Conservation (phyloP, 2,329 filamentous ascomycete genomes). For the Alternaria triticimaculans region DNA sequence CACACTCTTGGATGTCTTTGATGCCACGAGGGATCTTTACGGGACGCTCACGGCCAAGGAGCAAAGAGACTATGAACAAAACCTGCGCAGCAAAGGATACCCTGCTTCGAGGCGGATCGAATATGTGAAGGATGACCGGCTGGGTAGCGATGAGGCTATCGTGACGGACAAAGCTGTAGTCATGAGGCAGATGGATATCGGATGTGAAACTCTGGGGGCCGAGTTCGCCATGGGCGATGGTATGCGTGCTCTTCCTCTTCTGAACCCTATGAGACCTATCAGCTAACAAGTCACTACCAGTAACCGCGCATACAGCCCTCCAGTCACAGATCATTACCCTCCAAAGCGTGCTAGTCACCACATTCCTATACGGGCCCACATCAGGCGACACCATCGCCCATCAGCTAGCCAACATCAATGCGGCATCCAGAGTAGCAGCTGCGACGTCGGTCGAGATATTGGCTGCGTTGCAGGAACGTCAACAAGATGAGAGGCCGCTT, state of each 20-base stretch:
- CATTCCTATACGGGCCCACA: slow-evolving; percentile 45
- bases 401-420: slow-evolving; percentile 39
- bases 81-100: slow-evolving; percentile 38
- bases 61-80: slow-evolving; percentile 41
- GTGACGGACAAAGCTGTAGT: slow-evolving; percentile 43
- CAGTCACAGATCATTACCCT: slow-evolving; percentile 47
- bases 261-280: not conserved
- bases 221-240: slow-evolving; percentile 44
- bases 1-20: slow-evolving; percentile 43
- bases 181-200: slow-evolving; percentile 38
- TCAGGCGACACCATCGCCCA: slow-evolving; percentile 41
- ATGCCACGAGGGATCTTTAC: slow-evolving; percentile 43
- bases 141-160: slow-evolving; percentile 36
- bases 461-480: slow-evolving; percentile 33
- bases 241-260: slow-evolving; percentile 16
- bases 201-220: slow-evolving; percentile 35
- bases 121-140: slow-evolving; percentile 35
- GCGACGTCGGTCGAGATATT: slow-evolving; percentile 38
- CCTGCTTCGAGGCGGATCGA: slow-evolving; percentile 33
- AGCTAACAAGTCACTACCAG: slow-evolving; percentile 20
- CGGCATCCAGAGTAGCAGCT: slow-evolving; percentile 39
- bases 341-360: slow-evolving; percentile 40
- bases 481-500: slow-evolving; percentile 22
- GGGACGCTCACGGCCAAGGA: slow-evolving; percentile 41
- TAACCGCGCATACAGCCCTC: slow-evolving; percentile 39